A percentile compares a stretch with the other conserved stretches of the same genome.
Conservation (phyloP, 345 rosid genomes). For the Gossypium stocksii region DNA sequence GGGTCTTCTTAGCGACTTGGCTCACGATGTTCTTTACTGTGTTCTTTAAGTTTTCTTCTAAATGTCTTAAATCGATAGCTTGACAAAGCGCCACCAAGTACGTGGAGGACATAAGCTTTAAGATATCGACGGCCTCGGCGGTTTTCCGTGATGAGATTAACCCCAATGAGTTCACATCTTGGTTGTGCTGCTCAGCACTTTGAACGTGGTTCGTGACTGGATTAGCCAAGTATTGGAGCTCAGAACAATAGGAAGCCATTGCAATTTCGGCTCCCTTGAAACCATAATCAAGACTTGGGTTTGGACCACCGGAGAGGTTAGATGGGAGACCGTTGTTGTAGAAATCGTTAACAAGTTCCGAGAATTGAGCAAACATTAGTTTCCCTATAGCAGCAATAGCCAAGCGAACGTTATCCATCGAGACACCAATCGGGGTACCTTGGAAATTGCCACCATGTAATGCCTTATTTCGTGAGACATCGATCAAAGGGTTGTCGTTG, state of each 20-base stretch:
- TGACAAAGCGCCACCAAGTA: slow-evolving; percentile 58
- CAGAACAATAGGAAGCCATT: slow-evolving; percentile 64
- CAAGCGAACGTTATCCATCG: slow-evolving; percentile 50
- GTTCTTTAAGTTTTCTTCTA: slow-evolving; percentile 54
- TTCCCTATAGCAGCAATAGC: slow-evolving; percentile 50
- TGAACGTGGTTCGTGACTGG: slow-evolving; percentile 55
- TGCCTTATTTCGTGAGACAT: slow-evolving; percentile 64
- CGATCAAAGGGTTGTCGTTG: slow-evolving; percentile 66
- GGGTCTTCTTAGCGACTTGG: slow-evolving; percentile 44
- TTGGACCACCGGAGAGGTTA: slow-evolving; percentile 56
- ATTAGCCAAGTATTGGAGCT: slow-evolving; percentile 47
- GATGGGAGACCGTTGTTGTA: slow-evolving; percentile 83
- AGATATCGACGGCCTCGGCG: slow-evolving; percentile 43
- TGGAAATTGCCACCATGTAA: slow-evolving; percentile 67
- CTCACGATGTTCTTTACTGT: slow-evolving; percentile 42
- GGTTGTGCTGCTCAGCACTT: slow-evolving; percentile 58
- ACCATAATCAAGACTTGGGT: slow-evolving; percentile 75
- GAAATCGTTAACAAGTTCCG: slow-evolving; percentile 67
- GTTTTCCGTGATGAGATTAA: slow-evolving; percentile 60
- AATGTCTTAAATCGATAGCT: slow-evolving; percentile 56
- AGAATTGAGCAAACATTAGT: slow-evolving; percentile 55
- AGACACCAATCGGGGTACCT: slow-evolving; percentile 57
- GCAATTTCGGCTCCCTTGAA: slow-evolving; percentile 83
- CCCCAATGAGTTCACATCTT: slow-evolving; percentile 55
- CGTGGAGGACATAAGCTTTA: slow-evolving; percentile 54